Evolutionary conservation across 176 grass and related monocot species (phyloP).

Genomic region (sorghum (Sorghum bicolor)): DNA sequence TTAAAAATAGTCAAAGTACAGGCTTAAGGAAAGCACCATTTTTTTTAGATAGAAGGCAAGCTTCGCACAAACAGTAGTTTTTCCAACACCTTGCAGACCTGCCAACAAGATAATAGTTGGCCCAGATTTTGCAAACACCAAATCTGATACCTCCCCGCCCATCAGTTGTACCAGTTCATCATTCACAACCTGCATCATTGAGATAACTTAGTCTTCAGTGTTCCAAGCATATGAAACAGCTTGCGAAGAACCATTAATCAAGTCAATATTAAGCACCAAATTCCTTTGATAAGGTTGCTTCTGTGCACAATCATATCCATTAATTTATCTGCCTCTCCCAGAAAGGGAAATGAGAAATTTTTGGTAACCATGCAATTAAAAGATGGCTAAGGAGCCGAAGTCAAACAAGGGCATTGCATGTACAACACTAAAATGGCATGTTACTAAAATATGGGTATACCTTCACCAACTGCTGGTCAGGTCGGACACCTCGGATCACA

Average conservation of each 20-base stretch:
- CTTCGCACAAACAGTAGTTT: slow-evolving; percentile 93
- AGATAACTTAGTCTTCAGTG: neutral
- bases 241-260: neutral
- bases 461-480: slow-evolving; percentile 95
- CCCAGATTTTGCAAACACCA: slow-evolving; percentile 76
- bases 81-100: slow-evolving; percentile 94
- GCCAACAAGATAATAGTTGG: slow-evolving; percentile 84
- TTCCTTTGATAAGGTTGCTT: neutral
- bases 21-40: slow-evolving; percentile 50
- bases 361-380: neutral
- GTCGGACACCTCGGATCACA: slow-evolving; percentile 73
- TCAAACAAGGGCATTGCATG: neutral
- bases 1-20: neutral
- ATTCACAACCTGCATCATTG: slow-evolving; percentile 58
- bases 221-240: neutral
- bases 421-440: neutral
- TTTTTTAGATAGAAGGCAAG: slow-evolving; percentile 96
- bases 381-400: neutral
- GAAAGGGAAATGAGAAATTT: neutral
- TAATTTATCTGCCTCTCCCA: neutral
- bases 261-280: neutral
- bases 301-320: neutral
- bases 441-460: slow-evolving; percentile 29
- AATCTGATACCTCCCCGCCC: slow-evolving; percentile 88
- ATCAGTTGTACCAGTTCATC: slow-evolving; percentile 89